Evolutionary conservation across 805 yeast species (phyloP), one percentile per base, ranked within the genome.

Genomic region (Jamesozyma hellenica): DNA sequence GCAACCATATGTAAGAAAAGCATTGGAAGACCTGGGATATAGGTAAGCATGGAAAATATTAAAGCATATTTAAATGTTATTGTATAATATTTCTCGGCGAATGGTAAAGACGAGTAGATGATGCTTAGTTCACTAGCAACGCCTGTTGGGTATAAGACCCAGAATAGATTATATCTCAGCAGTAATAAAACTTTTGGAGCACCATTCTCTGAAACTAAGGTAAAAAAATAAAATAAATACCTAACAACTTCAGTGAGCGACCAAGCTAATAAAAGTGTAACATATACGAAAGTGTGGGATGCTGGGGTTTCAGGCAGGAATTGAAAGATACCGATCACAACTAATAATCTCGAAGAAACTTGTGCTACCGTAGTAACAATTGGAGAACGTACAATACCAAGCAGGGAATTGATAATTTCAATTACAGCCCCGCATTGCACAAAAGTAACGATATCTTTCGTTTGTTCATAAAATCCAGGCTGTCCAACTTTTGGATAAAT

Each of bases 221-320:
- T 50, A 42, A 43, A 56, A 36, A 53, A 60, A 57, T 92, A 94
- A 65, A 76, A 92, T 32, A 85, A 72, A 63, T 92, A 92, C 58
- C 98, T 73, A 42, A 88, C 79, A 34, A 85, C 71, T 62, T 92
- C 98, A n/a, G 97, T 85, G 39, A 84, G 52, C n/a, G 92, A 76
- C 98, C 98, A 92, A 11, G 96, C 87, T 33, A 77, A 50, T 35
- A 78, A 68, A 58, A 90, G 71, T 1, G 90, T 67, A 41, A 78
- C 61, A 60, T 81, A 88, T 13, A 74, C 77, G 67, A 47, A 68
- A 70, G 48, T 50, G 39, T 48, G 72, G 69, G 23, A 38, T 18
- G 52, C 55, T 18, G 53, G 49, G 2, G 86, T 86, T 15, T 81
- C 82, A 8, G 97, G 96, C 47, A 87, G 67, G n/a, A 70, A 58